Percentiles rank a stretch among this genome's conserved stretches.
Conservation (phyloP, 2,329 filamentous ascomycete genomes). For the Xenoacremonium recifei region DNA sequence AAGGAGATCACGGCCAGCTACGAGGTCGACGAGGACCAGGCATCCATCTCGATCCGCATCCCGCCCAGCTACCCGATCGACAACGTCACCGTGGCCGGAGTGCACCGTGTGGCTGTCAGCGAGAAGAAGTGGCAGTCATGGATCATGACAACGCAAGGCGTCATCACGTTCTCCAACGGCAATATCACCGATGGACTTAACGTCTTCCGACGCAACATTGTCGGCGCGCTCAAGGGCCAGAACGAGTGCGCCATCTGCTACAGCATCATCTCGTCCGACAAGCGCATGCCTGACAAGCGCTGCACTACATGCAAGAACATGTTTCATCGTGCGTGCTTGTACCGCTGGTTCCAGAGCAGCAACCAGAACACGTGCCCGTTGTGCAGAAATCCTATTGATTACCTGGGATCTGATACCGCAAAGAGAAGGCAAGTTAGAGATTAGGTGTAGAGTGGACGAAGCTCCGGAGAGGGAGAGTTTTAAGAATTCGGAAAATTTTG, state of each 20-base stretch:
- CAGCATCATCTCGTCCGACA: constrained; percentile 85
- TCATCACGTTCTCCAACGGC: constrained; percentile 90
- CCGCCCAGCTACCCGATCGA: constrained; percentile 82
- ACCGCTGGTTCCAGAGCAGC: constrained; percentile 95
- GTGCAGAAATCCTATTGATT: constrained; percentile 83
- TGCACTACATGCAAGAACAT: constrained; percentile 92
- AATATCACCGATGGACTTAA: constrained; percentile 83
- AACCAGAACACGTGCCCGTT: constrained; percentile 90
- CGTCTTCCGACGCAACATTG: constrained; percentile 83
- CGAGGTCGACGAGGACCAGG: constrained; percentile 81
- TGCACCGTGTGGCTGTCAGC: constrained; percentile 81
- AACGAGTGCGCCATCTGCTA: constrained; percentile 97
- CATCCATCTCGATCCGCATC: constrained; percentile 78
- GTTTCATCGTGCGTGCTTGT: constrained; percentile 88
- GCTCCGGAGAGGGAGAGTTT: no score
- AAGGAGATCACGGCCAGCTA: constrained; percentile 82
- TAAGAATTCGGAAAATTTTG: no score
- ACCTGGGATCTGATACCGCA: constrained; percentile 41
- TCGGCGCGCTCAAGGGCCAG: constrained; percentile 86
- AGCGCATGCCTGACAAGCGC: constrained; percentile 85
- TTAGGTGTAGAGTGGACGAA: no score
- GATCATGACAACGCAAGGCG: constrained; percentile 84
- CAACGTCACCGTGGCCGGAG: constrained; percentile 69
- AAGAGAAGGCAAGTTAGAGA: constrained; percentile 38
- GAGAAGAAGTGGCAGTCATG: constrained; percentile 93